A percentile compares a stretch with the other conserved stretches of the same genome.
Conservation (phyloP, 2,329 filamentous ascomycete genomes). For the Fusarium subtropicale region DNA sequence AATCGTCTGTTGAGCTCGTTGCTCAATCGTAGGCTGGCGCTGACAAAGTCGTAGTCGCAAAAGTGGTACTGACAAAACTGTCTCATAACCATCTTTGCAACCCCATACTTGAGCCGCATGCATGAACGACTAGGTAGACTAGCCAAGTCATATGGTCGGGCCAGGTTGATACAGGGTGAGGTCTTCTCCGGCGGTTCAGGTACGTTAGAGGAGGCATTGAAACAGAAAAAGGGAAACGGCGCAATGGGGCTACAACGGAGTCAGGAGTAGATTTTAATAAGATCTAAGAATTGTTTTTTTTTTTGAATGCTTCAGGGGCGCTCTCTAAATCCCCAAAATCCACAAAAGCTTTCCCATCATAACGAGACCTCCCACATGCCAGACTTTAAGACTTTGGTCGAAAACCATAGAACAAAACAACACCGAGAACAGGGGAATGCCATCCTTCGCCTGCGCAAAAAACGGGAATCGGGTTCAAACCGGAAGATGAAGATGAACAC, state of each 20-base stretch:
- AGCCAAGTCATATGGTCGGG: neutral
- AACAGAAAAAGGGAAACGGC: slow-evolving; percentile 20
- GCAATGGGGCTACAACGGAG: slow-evolving; percentile 31
- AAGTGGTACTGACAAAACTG: neutral
- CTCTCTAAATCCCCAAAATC: slow-evolving; percentile 49
- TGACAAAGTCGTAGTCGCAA: neutral
- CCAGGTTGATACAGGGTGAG: slow-evolving; percentile 1
- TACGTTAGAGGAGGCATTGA: neutral
- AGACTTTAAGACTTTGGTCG: slow-evolving; percentile 34
- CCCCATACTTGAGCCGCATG: slow-evolving; percentile 3
- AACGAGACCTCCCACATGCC: slow-evolving; percentile 44
- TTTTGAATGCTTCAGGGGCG: slow-evolving; percentile 50
- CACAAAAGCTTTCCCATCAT: slow-evolving; percentile 44
- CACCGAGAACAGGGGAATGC: slow-evolving; percentile 46
- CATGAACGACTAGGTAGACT: slow-evolving; percentile 1
- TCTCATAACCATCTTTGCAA: slow-evolving; percentile 3
- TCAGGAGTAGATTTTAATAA: slow-evolving; percentile 47
- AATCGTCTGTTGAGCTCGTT: neutral
- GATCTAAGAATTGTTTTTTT: slow-evolving; percentile 51
- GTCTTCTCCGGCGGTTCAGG: slow-evolving; percentile 13
- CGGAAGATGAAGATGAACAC: slow-evolving; percentile 35
- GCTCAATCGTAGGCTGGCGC: neutral
- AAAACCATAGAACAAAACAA: slow-evolving; percentile 42
- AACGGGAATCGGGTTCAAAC: slow-evolving; percentile 40
- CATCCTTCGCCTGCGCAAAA: slow-evolving; percentile 49